Evolutionary conservation across 495 filamentous ascomycete genomes (phyloP), one percentile per base, ranked within the genome.

Genomic region (Aspergillus ostianus): DNA sequence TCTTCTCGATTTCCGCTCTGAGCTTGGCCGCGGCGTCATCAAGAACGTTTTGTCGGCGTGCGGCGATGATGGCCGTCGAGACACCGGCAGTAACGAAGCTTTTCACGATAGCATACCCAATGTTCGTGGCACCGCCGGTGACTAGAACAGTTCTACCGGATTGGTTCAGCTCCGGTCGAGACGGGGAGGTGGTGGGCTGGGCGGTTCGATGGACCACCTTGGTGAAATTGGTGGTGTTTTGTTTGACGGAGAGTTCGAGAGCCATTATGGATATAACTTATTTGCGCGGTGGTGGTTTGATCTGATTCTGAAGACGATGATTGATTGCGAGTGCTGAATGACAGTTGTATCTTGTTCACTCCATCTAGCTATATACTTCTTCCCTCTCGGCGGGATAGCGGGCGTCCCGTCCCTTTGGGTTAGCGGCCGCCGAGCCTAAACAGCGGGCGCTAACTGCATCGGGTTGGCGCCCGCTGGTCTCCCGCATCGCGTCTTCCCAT

Each of bases 141-240:
- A 58, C 27, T 3, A 58, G 47, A 1, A 58, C 47, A 1, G 26
- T 70, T 47, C 61, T 56, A 29, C 54, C 61, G 13, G 6, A 52
- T 51, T 61, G 67, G 21, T 23, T 36, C 4, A 58, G 48, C 12
- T 27, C 12, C 15, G 47, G 47, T 18, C 7, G 23, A 6, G 27
- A 30, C 7, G 26, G 23, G 6, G 50, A 19, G 12, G 32, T 52
- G 12, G 15, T 20, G 6, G 21, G 23, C 13, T 41, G 36, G 36
- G 36, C 36, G 12, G 36, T 41, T 13, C 36, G 36, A 17, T 41
- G 36, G 36, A 41, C 13, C 2, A 41, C 36, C 12, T 41, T 41
- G 36, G 36, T 41, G 36, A 41, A 41, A 10, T 41, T 5, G 36
- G 36, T 41, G 10, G 2, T 15, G 5, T 41, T 41, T 17, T 41